Conservation (phyloP, 306 rosid species). For the Oemleria cerasiformis region DNA sequence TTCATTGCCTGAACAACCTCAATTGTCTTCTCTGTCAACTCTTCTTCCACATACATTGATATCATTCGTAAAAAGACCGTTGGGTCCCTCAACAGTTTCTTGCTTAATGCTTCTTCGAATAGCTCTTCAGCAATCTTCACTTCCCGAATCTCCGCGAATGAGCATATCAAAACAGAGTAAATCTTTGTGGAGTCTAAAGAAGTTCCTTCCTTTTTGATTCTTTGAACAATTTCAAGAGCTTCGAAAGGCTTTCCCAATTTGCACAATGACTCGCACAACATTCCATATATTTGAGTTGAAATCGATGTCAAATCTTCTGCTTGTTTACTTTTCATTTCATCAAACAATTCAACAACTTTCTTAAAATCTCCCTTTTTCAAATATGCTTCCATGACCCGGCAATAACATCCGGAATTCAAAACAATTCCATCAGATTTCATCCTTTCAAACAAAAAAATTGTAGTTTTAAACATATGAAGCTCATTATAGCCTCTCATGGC, state of each 20-base stretch:
- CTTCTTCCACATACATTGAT: slow-evolving; percentile 63
- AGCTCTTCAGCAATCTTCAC: slow-evolving; percentile 52
- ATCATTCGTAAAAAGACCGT: slow-evolving; percentile 48
- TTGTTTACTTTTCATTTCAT: slow-evolving; percentile 33
- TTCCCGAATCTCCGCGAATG: slow-evolving; percentile 43
- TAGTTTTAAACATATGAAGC: slow-evolving; percentile 68
- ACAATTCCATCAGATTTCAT: slow-evolving; percentile 34
- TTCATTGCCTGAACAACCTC: slow-evolving; percentile 50
- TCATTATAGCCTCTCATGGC: slow-evolving; percentile 59
- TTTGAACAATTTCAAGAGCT: slow-evolving; percentile 55
- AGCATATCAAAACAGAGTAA: slow-evolving; percentile 56
- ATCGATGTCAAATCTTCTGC: slow-evolving; percentile 25
- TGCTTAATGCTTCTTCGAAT: slow-evolving; percentile 45
- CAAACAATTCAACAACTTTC: slow-evolving; percentile 44
- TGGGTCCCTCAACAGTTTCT: slow-evolving; percentile 49
- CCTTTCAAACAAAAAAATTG: slow-evolving; percentile 33
- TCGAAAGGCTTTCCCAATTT: slow-evolving; percentile 50
- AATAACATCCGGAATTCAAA: slow-evolving; percentile 45
- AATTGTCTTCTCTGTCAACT: slow-evolving; percentile 53
- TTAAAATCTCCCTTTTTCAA: slow-evolving; percentile 39
- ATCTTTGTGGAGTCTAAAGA: slow-evolving; percentile 30
- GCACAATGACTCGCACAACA: slow-evolving; percentile 45
- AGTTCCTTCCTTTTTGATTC: slow-evolving; percentile 37
- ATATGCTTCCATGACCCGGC: slow-evolving; percentile 56
- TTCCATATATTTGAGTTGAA: slow-evolving; percentile 38